Base-by-base conservation (phyloP, 257 asterid genomes). In the Ophiorrhiza pumila region DNA sequence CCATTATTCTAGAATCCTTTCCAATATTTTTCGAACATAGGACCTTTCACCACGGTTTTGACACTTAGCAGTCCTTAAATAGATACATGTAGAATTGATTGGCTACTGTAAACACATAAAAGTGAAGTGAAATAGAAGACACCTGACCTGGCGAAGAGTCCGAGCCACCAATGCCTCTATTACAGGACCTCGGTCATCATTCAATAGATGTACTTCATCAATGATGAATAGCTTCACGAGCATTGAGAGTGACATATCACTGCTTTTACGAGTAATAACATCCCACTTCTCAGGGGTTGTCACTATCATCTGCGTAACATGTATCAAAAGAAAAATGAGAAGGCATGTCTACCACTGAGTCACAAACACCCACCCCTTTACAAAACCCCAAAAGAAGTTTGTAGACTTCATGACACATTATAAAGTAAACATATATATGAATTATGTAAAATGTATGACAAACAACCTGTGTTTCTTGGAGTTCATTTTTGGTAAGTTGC, bases 251-350 rank as follows among this genome's bases (percentile, higher is more conserved):
- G 99, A 77, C 99, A 94, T 94, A 76, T 94, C 98, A 71, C 99
- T 91, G 85, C 98, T 94, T 88, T 94, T 94, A 76, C 99, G 97
- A 78, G 98, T 94, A 82, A 94, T 94, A 77, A 94, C 99, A 75
- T 94, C 99, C 99, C 99, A 94, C 84, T 94, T 94, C 82, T 94
- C 99, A 52, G 99, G 99, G 55, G 99, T 94, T 42, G 99, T 94
- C 80, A 94, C 99, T 71, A 94, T 94, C 99, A 94, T 94, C 99
- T 94, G 84, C 80, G 71, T 74, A 77, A 81, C 76, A 76, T 34
- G 55, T 15, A 27, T 18, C 65, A 68, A 80, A 71, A 71, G 66
- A 50, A 49, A 67, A 53, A 69, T 70, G 45, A 42, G 67, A 71
- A 31, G 37, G 3, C 32, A 9, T 46, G 7, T 18, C 57, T 4